Evolutionary conservation across 1,139 yeast species (phyloP).

Genomic region (Scheffersomyces parashehatae): DNA sequence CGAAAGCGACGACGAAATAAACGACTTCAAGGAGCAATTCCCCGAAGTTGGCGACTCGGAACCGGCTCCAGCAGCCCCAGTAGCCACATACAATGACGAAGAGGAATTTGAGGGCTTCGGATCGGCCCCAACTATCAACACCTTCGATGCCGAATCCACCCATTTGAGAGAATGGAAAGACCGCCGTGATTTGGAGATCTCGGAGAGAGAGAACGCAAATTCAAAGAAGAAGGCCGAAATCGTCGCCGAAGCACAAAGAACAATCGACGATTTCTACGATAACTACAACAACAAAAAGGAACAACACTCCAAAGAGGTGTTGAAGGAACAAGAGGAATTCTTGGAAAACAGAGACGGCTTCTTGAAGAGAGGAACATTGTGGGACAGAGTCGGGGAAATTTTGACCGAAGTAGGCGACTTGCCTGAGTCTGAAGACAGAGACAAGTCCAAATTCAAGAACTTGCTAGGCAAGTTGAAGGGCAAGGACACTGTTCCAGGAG

Average conservation of each 20-base stretch:
- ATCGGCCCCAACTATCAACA: slow-evolving; percentile 14
- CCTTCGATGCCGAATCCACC: slow-evolving; percentile 48
- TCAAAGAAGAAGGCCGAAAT: slow-evolving; percentile 66
- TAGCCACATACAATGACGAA: slow-evolving; percentile 22
- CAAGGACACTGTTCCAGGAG: slow-evolving; percentile 30
- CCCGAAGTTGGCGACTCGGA: slow-evolving; percentile 53
- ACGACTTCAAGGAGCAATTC: slow-evolving; percentile 65
- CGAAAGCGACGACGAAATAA: slow-evolving; percentile 59
- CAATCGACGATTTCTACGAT: slow-evolving; percentile 92
- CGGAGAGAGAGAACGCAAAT: slow-evolving; percentile 77
- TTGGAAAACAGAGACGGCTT: slow-evolving; percentile 77
- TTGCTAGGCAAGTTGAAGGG: slow-evolving; percentile 30
- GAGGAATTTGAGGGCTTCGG: slow-evolving; percentile 31
- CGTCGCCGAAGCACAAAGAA: slow-evolving; percentile 75
- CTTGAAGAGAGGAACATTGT: slow-evolving; percentile 74
- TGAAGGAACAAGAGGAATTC: slow-evolving; percentile 69
- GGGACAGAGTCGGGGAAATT: slow-evolving; percentile 77
- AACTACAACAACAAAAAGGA: slow-evolving; percentile 88
- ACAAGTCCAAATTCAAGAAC: slow-evolving; percentile 25
- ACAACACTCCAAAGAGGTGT: slow-evolving; percentile 62
- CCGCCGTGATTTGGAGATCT: slow-evolving; percentile 78
- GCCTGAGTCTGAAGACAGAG: slow-evolving; percentile 19
- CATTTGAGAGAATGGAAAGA: slow-evolving; percentile 80
- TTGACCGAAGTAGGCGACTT: slow-evolving; percentile 44
- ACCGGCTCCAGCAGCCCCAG: slow-evolving; percentile 15